Evolutionary conservation across 2,329 filamentous ascomycete species (phyloP), one percentile per base, ranked within the genome.

Genomic region (Lachnellula arida): DNA sequence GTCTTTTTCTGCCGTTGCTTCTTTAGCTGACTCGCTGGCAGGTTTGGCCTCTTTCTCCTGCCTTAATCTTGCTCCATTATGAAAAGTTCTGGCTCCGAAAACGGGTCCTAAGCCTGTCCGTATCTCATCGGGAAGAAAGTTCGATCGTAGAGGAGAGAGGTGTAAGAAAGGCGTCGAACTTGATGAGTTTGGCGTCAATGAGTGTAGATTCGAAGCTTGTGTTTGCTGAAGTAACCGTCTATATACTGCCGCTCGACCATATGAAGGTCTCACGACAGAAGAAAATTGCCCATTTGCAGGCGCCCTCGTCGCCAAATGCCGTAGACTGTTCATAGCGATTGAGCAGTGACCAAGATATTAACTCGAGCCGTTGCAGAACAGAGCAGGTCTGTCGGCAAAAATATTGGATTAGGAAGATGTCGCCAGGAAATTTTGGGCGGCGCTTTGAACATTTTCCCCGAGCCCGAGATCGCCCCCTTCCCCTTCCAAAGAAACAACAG

Each of bases 91-190:
- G 7, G 60, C 51, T 7, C 62, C 54, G 47, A 39, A 23, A 25
- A 49, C 44, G 11, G 48, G 44, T 39, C 44, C 19, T 19, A 63
- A 47, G 12, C 52, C 51, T 37, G 43, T 55, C 39, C 56, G 55
- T 37, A 69, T 58, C 40, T 68, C 64, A 22, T 63, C 66, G 63
- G 72, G 71, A 66, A 74, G 61, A 70, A 73, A 64, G 71, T 70
- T 63, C 63, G 74, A 68, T 55, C 68, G 56, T 49, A 71, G 60
- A 39, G 71, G 57, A 73, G 73, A 42, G 69, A 64, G 61, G 69
- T 67, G 61, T 66, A 71, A 57, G 66, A 73, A 60, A 73, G 67
- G 62, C 72, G 75, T 56, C 70, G 73, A 66, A 55, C 68, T 67
- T 63, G 63, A 56, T 54, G 65, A 60, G 23, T 53, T 65, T 55